A percentile compares a stretch with the other conserved stretches of the same genome.
Evolutionary conservation across 148 eudicot genomes (phyloP).

Genomic region (Spergularia bocconei): DNA sequence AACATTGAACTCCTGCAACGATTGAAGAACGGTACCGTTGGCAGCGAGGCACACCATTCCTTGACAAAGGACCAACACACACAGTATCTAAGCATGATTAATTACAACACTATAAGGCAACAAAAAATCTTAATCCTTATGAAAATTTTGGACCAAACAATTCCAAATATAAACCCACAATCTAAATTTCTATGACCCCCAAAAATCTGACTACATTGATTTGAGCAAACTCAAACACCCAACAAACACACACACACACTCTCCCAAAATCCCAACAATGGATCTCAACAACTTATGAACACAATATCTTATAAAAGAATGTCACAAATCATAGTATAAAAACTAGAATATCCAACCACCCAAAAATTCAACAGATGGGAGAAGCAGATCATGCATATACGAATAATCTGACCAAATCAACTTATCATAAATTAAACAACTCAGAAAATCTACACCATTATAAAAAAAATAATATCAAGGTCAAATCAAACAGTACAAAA

Average conservation of each 20-base stretch:
- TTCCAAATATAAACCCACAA: background rate
- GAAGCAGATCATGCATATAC: conserved; percentile 13
- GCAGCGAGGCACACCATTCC: conserved; percentile 22
- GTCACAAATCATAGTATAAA: background rate
- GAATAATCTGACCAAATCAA: conserved; percentile 25
- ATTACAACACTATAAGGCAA: background rate
- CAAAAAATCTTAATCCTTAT: background rate
- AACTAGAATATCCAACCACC: background rate
- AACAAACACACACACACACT: background rate
- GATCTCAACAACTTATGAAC: background rate
- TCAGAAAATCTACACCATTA: conserved; percentile 13
- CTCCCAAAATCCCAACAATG: background rate
- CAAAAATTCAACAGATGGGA: conserved; percentile 1
- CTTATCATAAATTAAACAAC: background rate
- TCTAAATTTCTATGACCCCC: background rate
- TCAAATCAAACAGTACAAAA: conserved; percentile 24
- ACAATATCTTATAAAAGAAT: background rate
- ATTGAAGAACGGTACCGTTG: conserved; percentile 19
- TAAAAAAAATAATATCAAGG: background rate
- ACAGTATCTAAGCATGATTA: conserved; percentile 19
- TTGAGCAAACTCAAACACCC: background rate
- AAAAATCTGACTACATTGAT: background rate
- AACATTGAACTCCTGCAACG: background rate
- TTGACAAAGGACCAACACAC: conserved; percentile 24
- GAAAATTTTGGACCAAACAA: background rate